phyloP scores from a whole-genome alignment of 2,329 filamentous ascomycete genomes.

The Fusarium proliferatum region DNA sequence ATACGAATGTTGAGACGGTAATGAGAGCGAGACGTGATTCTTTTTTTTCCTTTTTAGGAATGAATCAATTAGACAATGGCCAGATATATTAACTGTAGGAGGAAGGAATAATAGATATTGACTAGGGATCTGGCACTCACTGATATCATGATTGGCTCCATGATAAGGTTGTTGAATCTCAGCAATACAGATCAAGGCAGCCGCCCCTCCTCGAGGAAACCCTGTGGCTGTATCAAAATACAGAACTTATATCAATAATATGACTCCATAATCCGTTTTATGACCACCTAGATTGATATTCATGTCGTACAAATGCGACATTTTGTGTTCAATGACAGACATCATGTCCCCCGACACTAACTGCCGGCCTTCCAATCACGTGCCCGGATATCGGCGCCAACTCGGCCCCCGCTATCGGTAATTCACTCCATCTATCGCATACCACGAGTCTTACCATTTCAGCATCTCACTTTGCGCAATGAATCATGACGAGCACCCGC shows the following conservation, averaged over 20 bases:
- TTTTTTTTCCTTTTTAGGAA: rapidly evolving
- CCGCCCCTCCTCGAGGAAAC: too few relatives aligned
- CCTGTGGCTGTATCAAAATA: rapidly evolving
- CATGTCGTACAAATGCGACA: too few relatives aligned
- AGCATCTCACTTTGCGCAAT: neutral
- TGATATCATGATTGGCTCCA: neutral
- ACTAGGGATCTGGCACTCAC: rapidly evolving
- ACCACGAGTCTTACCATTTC: too few relatives aligned
- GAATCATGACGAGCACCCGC: neutral
- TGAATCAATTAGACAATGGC: rapidly evolving
- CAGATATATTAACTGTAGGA: rapidly evolving
- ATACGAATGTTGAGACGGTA: rapidly evolving
- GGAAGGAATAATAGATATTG: neutral
- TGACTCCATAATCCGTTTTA: too few relatives aligned
- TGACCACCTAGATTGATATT: too few relatives aligned
- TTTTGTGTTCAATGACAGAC: neutral
- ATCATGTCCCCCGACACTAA: neutral
- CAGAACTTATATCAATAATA: too few relatives aligned
- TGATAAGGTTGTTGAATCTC: neutral
- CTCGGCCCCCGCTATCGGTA: neutral
- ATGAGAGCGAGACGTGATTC: neutral
- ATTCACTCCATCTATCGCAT: neutral
- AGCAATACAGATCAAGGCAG: neutral
- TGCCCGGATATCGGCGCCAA: neutral
- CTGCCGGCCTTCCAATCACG: neutral